A percentile compares a stretch with the other conserved stretches of the same genome.
Conservation (phyloP, 805 yeast species). For the Candida jianshihensis region DNA sequence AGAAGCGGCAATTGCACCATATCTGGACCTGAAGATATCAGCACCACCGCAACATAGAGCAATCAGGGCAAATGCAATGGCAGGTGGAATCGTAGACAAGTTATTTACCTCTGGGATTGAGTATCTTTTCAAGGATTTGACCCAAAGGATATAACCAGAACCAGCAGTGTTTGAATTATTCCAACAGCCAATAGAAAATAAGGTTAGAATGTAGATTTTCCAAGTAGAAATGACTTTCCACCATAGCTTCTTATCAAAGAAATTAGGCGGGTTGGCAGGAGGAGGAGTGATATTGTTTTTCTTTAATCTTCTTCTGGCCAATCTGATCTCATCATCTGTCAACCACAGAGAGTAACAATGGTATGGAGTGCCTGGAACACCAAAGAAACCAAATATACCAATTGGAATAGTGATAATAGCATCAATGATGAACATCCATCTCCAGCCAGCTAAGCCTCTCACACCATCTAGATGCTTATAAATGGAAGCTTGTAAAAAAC, state of each 20-base stretch:
- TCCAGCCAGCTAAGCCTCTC: constrained; percentile 56
- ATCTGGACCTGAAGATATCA: constrained; percentile 45
- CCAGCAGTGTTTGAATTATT: constrained; percentile 45
- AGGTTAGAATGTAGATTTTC: constrained; percentile 46
- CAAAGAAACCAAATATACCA: constrained; percentile 46
- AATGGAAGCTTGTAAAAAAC: constrained; percentile 54
- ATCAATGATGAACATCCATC: constrained; percentile 68
- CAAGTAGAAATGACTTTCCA: constrained; percentile 42
- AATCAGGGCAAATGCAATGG: constrained; percentile 31
- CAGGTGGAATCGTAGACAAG: constrained; percentile 47
- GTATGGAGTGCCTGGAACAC: constrained; percentile 61
- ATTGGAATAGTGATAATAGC: constrained; percentile 52
- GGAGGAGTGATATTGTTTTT: constrained; percentile 27
- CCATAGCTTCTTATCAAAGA: constrained; percentile 44
- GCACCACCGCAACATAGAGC: constrained; percentile 26
- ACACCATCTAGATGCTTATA: constrained; percentile 39
- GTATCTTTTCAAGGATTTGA: constrained; percentile 31
- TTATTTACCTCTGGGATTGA: constrained; percentile 36
- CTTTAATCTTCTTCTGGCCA: constrained; percentile 39
- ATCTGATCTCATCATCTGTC: constrained; percentile 47
- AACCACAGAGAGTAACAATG: constrained; percentile 44
- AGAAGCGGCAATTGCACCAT: constrained; percentile 46
- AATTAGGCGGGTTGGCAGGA: constrained; percentile 19
- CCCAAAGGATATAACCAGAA: constrained; percentile 51
- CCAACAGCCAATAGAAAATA: constrained; percentile 51